phyloP scores from a whole-genome alignment of 345 rosid genomes.

The Raphanus raphanistrum region DNA sequence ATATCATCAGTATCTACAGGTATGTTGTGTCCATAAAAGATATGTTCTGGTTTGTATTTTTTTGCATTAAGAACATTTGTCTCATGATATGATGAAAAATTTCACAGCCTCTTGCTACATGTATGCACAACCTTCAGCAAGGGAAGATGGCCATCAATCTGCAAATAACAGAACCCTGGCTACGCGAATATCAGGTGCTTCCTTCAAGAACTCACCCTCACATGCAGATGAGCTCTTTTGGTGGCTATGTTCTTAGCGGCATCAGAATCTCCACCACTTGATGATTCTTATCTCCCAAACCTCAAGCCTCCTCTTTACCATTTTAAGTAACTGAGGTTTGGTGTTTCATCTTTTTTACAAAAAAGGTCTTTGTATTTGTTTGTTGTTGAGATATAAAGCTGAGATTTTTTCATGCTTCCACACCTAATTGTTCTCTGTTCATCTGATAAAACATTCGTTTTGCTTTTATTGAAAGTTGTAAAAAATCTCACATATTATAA shows the following conservation, averaged over 20 bases:
- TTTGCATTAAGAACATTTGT: too few relatives aligned
- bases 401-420: neutral
- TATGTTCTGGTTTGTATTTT: too few relatives aligned
- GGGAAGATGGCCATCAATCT: conserved; percentile 78
- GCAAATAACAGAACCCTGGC: conserved; percentile 95
- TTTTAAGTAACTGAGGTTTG: conserved; percentile 23
- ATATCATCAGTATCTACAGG: conserved; percentile 94
- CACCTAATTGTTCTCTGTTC: neutral
- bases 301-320: neutral
- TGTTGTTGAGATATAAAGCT: conserved; percentile 22
- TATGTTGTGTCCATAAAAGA: conserved; percentile 4
- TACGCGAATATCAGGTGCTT: conserved; percentile 95
- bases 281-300: conserved; percentile 12
- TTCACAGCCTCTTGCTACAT: conserved; percentile 75
- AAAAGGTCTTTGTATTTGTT: conserved; percentile 16
- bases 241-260: conserved; percentile 90
- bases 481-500: conserved; percentile 3
- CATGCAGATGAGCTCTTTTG: conserved; percentile 87
- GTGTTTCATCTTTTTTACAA: neutral
- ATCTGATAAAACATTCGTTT: neutral
- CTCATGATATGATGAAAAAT: neutral
- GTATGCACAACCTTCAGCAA: conserved; percentile 86
- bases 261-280: conserved; percentile 51
- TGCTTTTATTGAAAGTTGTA: neutral
- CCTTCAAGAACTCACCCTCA: conserved; percentile 92